These are phyloP conservation scores for Ceratopteris richardii DNA, from an alignment of 75 land plant genomes.

Conservation along the genomic window DNA sequence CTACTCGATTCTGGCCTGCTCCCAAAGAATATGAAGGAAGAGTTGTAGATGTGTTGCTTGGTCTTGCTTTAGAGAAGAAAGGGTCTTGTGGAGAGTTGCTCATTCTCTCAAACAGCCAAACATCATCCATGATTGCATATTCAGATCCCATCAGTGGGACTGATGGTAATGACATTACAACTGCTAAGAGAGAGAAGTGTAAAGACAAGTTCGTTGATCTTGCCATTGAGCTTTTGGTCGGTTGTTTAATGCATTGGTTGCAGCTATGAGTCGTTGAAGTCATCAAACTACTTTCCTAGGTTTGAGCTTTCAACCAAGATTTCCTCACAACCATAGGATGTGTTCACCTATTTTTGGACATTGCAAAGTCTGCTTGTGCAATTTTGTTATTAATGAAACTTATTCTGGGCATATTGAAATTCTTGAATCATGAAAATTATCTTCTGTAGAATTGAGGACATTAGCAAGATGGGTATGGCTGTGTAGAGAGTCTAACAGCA, in stretches of 20 bases:
- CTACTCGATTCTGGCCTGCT: conserved; percentile 70
- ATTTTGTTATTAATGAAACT: conserved; percentile 56
- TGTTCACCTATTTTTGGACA: conserved; percentile 80
- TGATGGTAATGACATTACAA: no score
- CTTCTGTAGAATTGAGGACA: conserved; percentile 70
- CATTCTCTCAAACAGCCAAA: neutral
- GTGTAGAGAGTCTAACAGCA: conserved; percentile 42
- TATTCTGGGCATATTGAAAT: conserved; percentile 72
- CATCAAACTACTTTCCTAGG: conserved; percentile 62
- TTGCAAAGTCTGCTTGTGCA: conserved; percentile 46
- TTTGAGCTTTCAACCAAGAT: conserved; percentile 76
- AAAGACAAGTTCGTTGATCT: neutral
- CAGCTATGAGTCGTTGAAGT: conserved; percentile 73
- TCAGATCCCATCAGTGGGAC: no score
- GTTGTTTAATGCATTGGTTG: conserved; percentile 49
- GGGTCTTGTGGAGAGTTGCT: neutral
- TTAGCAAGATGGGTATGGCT: conserved; percentile 57
- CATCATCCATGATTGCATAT: neutral
- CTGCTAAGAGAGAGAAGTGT: no score
- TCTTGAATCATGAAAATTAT: conserved; percentile 87
- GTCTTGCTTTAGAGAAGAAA: conserved; percentile 69
- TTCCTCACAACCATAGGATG: conserved; percentile 90
- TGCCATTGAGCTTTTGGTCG: conserved; percentile 1
- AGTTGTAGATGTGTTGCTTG: conserved; percentile 69
- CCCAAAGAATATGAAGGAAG: conserved; percentile 65